Evolutionary conservation across 2,329 filamentous ascomycete genomes (phyloP), one percentile per base, ranked within the genome.

Genomic region (Ophiobolus disseminans): DNA sequence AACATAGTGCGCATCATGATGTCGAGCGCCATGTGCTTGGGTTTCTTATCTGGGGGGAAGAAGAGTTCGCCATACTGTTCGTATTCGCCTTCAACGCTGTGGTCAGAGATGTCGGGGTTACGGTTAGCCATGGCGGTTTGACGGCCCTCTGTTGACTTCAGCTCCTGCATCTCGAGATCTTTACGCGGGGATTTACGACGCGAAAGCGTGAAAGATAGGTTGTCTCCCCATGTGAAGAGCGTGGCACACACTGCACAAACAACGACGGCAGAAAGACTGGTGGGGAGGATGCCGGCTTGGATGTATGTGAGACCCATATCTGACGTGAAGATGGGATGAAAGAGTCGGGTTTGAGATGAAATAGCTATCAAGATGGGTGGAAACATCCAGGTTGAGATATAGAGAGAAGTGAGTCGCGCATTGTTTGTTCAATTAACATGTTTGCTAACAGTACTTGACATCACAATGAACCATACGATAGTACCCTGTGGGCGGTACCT

Each of bases 1-100:
- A 47, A 25, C 3, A 41, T 4, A 6, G 31, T 13, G 16, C 44
- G 37, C 11, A 26, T 41, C 3, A 47, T 37, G 31, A 47, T 47
- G 20, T 41, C 44, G 5, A 47, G 11, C 3, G 35, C 44, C 4
- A 31, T n/a, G 7, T 5, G n/a, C 5, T 31, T 41, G 2, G 44
- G 44, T 11, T 37, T 28, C 20, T 40, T 28, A 23, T 41, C 30
- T 8, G 44, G 37, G 4, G 34, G n/a, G 10, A 48, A 13, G 14
- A 13, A 32, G 3, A 48, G 34, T 10, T 43, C 20, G 7, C 45
- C 34, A 26, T 34, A 39, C n/a, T 28, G 11, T n/a, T 44, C 25
- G 34, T 34, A 44, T 8, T 23, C 19, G 2, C 20, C 46, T n/a
- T 36, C n/a, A 25, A 31, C 17, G 7, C 6, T 16, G 3, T 6